Evolutionary conservation across 225 moss, liverwort and hornwort genomes (phyloP).

Genomic region (Straminergon stramineum): DNA sequence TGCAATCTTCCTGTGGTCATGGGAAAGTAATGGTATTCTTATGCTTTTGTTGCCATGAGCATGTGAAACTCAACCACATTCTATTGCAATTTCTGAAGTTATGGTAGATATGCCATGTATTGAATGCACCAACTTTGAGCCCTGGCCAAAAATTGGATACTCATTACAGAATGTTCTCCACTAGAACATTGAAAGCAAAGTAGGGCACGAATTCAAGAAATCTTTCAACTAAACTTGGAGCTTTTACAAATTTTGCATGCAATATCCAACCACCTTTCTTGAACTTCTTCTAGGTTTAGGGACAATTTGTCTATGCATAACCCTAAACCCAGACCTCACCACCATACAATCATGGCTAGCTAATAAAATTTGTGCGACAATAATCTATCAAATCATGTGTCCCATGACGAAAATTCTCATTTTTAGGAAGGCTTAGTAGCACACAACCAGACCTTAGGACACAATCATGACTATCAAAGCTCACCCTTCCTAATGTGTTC

Average conservation of each 20-base stretch:
- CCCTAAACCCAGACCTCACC: too few relatives aligned
- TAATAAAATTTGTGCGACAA: too few relatives aligned
- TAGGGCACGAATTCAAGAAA: background rate
- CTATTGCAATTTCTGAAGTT: background rate
- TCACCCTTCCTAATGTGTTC: background rate
- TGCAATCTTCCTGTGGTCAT: background rate
- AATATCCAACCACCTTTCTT: background rate
- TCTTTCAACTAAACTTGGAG: background rate
- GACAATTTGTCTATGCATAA: background rate
- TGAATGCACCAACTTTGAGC: background rate
- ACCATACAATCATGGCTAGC: too few relatives aligned
- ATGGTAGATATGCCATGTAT: background rate
- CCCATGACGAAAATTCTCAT: background rate
- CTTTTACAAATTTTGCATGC: background rate
- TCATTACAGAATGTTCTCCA: background rate
- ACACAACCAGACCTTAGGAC: too few relatives aligned
- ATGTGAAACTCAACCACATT: background rate
- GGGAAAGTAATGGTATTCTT: too few relatives aligned
- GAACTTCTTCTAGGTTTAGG: background rate
- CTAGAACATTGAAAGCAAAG: background rate
- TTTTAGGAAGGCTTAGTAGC: too few relatives aligned
- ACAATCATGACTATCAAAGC: background rate
- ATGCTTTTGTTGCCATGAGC: too few relatives aligned
- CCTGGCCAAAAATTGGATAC: background rate
- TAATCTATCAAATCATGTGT: too few relatives aligned